Conservation (phyloP, 108 stramenopile species). For the Cyclotella atomus region DNA sequence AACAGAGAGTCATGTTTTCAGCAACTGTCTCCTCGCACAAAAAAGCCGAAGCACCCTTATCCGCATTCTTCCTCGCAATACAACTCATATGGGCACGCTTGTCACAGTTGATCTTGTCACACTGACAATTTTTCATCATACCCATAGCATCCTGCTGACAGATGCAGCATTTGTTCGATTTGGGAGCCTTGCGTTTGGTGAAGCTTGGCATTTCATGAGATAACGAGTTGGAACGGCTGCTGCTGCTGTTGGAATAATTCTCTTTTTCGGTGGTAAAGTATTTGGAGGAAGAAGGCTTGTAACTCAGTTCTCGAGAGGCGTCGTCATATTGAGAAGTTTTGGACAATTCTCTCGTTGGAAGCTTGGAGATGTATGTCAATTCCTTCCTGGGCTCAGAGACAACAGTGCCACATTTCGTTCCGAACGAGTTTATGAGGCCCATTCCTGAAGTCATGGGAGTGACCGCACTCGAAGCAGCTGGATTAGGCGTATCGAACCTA, state of each 20-base stretch:
- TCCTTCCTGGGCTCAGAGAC: conserved; percentile 23
- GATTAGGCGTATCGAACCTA: neutral
- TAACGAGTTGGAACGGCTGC: neutral
- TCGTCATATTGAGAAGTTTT: neutral
- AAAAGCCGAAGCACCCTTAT: conserved; percentile 16
- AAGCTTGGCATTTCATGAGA: conserved; percentile 2
- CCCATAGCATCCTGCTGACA: conserved; percentile 47
- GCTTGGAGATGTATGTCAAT: conserved; percentile 25
- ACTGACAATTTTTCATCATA: conserved; percentile 59
- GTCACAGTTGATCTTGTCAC: conserved; percentile 47
- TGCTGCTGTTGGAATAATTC: neutral
- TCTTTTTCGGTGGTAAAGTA: neutral
- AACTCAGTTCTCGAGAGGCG: neutral
- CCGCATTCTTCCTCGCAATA: conserved; percentile 19
- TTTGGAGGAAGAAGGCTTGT: neutral
- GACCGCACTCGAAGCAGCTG: conserved; percentile 10
- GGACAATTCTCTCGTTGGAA: conserved; percentile 27
- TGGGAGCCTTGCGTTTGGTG: conserved; percentile 7
- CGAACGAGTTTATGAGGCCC: conserved; percentile 49
- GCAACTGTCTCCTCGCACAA: conserved; percentile 14
- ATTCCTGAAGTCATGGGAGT: conserved; percentile 37
- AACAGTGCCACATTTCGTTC: conserved; percentile 6
- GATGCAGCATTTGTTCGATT: conserved; percentile 40
- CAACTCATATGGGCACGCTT: conserved; percentile 54
- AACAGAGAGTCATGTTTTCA: too few relatives aligned